Conservation (phyloP, 371 early-diverging fungal species). For the Amoeboaphelidium occidentale region DNA sequence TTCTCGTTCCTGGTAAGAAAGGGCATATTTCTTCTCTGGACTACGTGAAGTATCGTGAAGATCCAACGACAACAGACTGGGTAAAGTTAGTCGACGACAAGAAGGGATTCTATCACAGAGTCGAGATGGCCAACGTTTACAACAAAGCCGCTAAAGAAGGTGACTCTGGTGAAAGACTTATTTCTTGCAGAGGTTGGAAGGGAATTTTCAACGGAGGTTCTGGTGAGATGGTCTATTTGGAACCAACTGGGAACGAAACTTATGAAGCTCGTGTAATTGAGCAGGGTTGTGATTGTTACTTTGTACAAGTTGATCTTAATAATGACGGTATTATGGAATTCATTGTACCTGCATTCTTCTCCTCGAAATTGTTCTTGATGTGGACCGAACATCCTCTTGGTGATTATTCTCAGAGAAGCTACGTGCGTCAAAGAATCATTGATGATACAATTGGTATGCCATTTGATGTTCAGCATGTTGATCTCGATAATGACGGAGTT, state of each 20-base stretch:
- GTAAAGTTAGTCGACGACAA: not conserved
- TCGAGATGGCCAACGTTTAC: not conserved
- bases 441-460: conserved; percentile 5
- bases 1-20: not conserved
- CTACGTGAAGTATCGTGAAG: not conserved
- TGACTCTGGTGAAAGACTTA: not conserved
- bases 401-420: conserved; percentile 1
- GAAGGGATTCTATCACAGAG: not conserved
- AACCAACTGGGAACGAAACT: not conserved
- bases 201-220: not conserved
- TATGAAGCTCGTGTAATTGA: not conserved
- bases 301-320: conserved; percentile 6
- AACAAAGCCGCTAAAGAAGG: not conserved
- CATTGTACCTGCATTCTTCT: conserved; percentile 7
- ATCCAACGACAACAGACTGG: not conserved
- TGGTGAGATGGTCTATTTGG: not conserved
- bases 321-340: conserved; percentile 8
- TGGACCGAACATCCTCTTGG: conserved; percentile 3
- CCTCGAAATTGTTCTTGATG: conserved; percentile 2
- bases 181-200: not conserved
- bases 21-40: not conserved
- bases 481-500: conserved; percentile 9
- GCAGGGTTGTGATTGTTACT: conserved; percentile 8
- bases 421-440: conserved; percentile 3
- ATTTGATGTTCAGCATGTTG: conserved; percentile 7